Conservation (phyloP, 371 early-diverging fungal species). For the Lichtheimia ornata region DNA sequence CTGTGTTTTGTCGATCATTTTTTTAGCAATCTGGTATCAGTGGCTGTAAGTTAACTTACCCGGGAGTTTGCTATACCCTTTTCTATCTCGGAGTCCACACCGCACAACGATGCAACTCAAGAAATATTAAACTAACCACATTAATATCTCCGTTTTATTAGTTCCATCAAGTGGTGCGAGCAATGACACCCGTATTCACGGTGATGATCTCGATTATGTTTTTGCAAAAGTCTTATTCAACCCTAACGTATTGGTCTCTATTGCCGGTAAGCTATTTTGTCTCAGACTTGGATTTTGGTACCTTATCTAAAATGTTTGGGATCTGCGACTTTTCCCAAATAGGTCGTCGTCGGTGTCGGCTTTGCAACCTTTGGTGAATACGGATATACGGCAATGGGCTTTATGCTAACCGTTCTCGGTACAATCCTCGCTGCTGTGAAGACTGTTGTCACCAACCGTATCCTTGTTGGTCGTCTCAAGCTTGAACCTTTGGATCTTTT, state of each 20-base stretch:
- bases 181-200: constrained; percentile 86
- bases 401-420: constrained; percentile 82
- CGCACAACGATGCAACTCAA: neutral
- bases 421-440: constrained; percentile 82
- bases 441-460: constrained; percentile 82
- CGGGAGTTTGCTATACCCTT: too few relatives aligned
- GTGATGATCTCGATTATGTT: constrained; percentile 66
- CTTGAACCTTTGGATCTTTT: constrained; percentile 86
- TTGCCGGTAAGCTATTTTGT: constrained; percentile 50
- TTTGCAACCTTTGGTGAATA: constrained; percentile 87
- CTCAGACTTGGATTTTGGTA: too few relatives aligned
- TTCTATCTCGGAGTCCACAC: too few relatives aligned
- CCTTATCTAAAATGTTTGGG: constrained; percentile 1
- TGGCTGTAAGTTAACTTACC: constrained; percentile 34
- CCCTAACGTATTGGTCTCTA: constrained; percentile 64
- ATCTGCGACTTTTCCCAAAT: constrained; percentile 1
- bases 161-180: constrained; percentile 89
- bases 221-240: constrained; percentile 58
- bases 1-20: too few relatives aligned
- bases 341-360: constrained; percentile 79
- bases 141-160: constrained; percentile 17
- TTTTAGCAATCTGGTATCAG: constrained; percentile 45
- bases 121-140: neutral
- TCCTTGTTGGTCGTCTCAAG: constrained; percentile 79
- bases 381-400: constrained; percentile 72